Base-by-base conservation (phyloP, 2,329 filamentous ascomycete genomes). In the Fusarium humuli region DNA sequence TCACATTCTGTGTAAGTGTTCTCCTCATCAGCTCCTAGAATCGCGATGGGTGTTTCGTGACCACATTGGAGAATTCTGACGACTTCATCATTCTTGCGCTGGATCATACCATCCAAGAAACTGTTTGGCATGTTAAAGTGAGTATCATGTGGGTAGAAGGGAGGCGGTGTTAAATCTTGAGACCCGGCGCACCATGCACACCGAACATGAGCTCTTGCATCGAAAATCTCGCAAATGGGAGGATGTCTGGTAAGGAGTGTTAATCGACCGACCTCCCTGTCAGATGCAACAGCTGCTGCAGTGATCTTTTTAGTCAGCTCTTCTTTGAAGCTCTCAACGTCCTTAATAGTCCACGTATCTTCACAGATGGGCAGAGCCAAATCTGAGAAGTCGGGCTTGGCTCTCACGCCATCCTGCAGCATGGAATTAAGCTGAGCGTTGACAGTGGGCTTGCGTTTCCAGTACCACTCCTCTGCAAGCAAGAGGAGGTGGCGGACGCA, bases 381-480 rank as follows among this genome's bases (percentile, higher is more conserved):
- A 4, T 30, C 34, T 16, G 59, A 61, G 46, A 71, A 65, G 25
- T 69, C 48, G 22, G 52, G 55, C n/a, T 40, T 25, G 2, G 27
- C n/a, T 8, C 13, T 37, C 7, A 55, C 12, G 18, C 27, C 37
- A 20, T 22, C 29, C 9, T 44, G 30, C 20, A 49, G 14, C 2
- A 71, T 42, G 4, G 20, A 16, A 7, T 42, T 20, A 10, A 69
- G 25, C 13, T 65, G 60, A 3, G 37, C 11, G 18, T 56, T n/a
- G n/a, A 54, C 59, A 5, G 42, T 50, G 20, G 59, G 25, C 32
- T 25, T 57, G 3, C 64, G 61, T 3, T 50, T 55, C 40, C 45
- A 20, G 29, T 65, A 73, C 70, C 70, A 72, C 9, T 25, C n/a
- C 25, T 61, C 64, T 30, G 59, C 49, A 27, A 72, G 67, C 7